Conservation (phyloP, 495 filamentous ascomycete species). For the Tuber microsphaerosporum region DNA sequence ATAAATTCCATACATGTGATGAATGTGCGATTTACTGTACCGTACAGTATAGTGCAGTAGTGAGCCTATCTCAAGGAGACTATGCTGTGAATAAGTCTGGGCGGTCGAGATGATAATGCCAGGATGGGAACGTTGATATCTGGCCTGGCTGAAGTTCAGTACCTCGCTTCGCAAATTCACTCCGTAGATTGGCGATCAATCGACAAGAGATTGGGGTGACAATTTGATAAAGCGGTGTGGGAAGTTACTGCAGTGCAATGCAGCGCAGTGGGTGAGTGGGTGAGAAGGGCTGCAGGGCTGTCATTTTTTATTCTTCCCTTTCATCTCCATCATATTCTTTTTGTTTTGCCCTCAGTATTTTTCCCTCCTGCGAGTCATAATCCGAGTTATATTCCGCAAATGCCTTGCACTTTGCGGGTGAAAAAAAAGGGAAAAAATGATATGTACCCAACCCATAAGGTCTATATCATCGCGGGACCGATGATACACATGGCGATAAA, state of each 20-base stretch:
- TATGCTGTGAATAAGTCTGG: neutral
- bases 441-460: neutral
- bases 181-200: neutral
- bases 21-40: neutral
- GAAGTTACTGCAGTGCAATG: neutral
- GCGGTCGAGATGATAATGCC: neutral
- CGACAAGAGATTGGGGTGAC: neutral
- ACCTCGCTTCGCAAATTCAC: neutral
- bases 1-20: neutral
- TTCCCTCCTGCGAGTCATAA: neutral
- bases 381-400: slow-evolving; percentile 1
- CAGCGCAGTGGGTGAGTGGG: neutral
- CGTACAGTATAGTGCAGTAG: neutral
- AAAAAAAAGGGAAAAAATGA: no score
- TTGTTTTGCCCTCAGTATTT: neutral
- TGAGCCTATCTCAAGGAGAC: neutral
- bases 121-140: neutral
- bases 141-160: neutral
- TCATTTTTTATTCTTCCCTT: neutral
- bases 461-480: neutral
- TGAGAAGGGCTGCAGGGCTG: neutral
- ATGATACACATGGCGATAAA: neutral
- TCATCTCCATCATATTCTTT: neutral
- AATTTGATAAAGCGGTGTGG: slow-evolving; percentile 1
- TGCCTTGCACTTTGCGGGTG: neutral